Evolutionary conservation across 2,329 filamentous ascomycete genomes (phyloP), one percentile per base, ranked within the genome.

Genomic region (Aspergillus neoniger): DNA sequence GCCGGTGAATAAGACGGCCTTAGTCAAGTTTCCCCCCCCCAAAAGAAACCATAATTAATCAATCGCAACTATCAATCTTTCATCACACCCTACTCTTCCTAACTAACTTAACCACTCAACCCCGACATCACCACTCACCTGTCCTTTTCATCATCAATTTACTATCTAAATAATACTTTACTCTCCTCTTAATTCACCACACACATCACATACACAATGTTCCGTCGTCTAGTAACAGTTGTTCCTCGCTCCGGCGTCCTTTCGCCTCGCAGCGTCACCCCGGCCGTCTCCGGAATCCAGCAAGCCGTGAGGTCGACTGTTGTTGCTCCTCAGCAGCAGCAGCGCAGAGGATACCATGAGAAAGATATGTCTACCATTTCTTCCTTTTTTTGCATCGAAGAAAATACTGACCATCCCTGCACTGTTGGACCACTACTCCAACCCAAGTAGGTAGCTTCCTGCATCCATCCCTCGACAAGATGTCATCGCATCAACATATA

Each of bases 381-480:
- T 62, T 36, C 36, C 38, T 15, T 25, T 41, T 49, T 57, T 54
- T 5, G 19, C 21, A 25, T 23, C 58, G 25, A 50, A n/a, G 47
- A 60, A 58, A 57, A 61, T 60, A n/a, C 60, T 68, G 60, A 64
- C 68, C 21, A 23, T 55, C 56, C 58, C 14, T 61, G 60, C 57
- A 83, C 81, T 91, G 67, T 84, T 96, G 66, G 91, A 96, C 77
- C 91, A 94, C 80, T 94, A 94, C 81, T 90, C 86, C 77, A 85
- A 85, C 69, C 90, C 90, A 28, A 86, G 90, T 66, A 92, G 47
- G 47, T 50, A 50, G 23, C 25, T 32, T 28, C 47, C 23, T 30
- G 17, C 47, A 21, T 44, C 14, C 14, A 44, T 44, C 47, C 47
- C n/a, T n/a, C 47, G 4, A n/a, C 23, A 50, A 32, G 23, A 30